Evolutionary conservation across 2,329 filamentous ascomycete genomes (phyloP), one percentile per base, ranked within the genome.

Genomic region (Teratosphaeria zuluensis): DNA sequence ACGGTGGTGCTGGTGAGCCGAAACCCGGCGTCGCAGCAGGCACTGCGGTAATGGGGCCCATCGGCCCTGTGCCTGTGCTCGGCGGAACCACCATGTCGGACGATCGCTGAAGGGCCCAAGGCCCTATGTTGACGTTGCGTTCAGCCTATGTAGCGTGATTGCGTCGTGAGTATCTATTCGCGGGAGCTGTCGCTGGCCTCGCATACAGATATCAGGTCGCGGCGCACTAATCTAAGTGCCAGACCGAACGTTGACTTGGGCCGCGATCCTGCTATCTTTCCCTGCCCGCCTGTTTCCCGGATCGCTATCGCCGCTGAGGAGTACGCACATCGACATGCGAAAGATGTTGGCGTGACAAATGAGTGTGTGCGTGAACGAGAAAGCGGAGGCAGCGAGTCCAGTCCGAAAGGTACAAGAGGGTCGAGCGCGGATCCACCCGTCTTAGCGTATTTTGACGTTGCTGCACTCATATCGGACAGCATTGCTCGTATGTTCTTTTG

Each of bases 31-130:
- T 53, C 42, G 55, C 46, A 51, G 60, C 53, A 30, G 54, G 33
- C 38, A 55, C 28, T n/a, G 51, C 48, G 16, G 54, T 31, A 30
- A 53, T 52, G 59, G 58, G 56, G 48, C 53, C 55, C 55, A 58
- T 61, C 46, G 64, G 63, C 57, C 66, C 68, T 35, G 59, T 62
- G 59, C 57, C 68, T 35, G 59, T 63, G 59, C 57, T 66, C 30
- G 69, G 66, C 59, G 68, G 65, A 51, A 66, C 66, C 57, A 70
- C 69, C 70, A 72, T 70, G 32, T 19, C 51, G 42, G 42, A 21
- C 42, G 42, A 48, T 48, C n/a, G 42, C 42, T 19, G 16, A 6
- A 48, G 42, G 42, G 42, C 42, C n/a, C 42, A 19, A 48, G n/a
- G 42, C 42, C 42, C 42, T 48, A 6, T 48, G 42, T 21, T 48